A percentile compares a stretch with the other conserved stretches of the same genome.
phyloP scores from a whole-genome alignment of 2,329 filamentous ascomycete genomes.

The Diaporthe caulivora region DNA sequence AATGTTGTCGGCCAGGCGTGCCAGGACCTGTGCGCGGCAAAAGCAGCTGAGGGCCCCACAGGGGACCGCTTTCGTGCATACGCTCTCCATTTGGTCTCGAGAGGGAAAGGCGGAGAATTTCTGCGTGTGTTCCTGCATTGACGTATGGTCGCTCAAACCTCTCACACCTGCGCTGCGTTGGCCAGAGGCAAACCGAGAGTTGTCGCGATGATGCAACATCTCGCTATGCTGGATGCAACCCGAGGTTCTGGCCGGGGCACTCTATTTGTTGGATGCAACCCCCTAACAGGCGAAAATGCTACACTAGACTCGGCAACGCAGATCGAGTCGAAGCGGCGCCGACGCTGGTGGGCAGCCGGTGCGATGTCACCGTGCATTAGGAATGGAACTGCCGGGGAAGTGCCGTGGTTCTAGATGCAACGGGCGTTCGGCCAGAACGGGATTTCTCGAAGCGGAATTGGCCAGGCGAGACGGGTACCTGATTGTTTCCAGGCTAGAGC shows the following conservation, averaged over 20 bases:
- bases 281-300: conserved; percentile 5
- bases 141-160: conserved; percentile 7
- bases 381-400: conserved; percentile 16
- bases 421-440: conserved; percentile 12
- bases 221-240: conserved; percentile 7
- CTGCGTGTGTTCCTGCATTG: background rate
- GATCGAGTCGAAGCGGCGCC: conserved; percentile 9
- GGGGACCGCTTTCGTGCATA: conserved; percentile 10
- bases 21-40: background rate
- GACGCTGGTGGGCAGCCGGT: background rate
- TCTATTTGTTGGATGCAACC: conserved; percentile 27
- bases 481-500: background rate
- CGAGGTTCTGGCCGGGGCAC: background rate
- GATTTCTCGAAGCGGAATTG: conserved; percentile 6
- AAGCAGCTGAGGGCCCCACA: conserved; percentile 11
- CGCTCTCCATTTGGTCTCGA: background rate
- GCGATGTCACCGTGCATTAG: conserved; percentile 24
- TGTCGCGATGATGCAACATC: conserved; percentile 20
- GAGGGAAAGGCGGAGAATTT: background rate
- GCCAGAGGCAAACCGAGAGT: conserved; percentile 21
- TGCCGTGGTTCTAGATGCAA: conserved; percentile 30
- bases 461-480: conserved; percentile 9
- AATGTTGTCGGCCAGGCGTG: background rate
- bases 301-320: conserved; percentile 1
- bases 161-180: background rate